Conservation (phyloP, 768 basidiomycete genomes). For the Lenzites betulinus region DNA sequence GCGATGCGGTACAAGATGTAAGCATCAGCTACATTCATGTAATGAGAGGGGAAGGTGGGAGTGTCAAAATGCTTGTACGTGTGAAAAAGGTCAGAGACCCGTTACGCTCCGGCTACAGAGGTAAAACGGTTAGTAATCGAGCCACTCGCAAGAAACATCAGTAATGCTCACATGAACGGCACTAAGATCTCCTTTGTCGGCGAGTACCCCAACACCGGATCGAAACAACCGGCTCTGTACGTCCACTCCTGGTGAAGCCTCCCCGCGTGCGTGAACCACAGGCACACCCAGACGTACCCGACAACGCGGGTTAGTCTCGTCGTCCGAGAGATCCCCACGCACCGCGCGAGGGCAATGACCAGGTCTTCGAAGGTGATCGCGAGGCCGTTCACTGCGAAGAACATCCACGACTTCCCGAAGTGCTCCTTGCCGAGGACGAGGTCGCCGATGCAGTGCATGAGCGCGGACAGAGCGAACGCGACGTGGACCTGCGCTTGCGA, state of each 20-base stretch:
- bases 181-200: background rate
- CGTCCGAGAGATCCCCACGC: background rate
- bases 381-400: conserved; percentile 36
- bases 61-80: too few relatives aligned
- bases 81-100: too few relatives aligned
- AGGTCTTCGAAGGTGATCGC: conserved; percentile 40
- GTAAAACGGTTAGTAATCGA: background rate
- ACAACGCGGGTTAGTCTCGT: background rate
- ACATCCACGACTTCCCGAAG: conserved; percentile 23
- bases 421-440: conserved; percentile 27
- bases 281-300: conserved; percentile 18
- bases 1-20: too few relatives aligned
- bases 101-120: too few relatives aligned
- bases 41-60: too few relatives aligned
- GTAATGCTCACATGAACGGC: background rate
- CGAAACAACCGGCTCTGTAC: background rate
- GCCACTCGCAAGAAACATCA: background rate
- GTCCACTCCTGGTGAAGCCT: background rate
- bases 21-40: too few relatives aligned
- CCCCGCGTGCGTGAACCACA: conserved; percentile 14
- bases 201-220: background rate
- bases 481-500: conserved; percentile 37
- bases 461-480: conserved; percentile 38
- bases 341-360: conserved; percentile 25
- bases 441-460: conserved; percentile 39